Conservation (phyloP, 345 rosid genomes). For the Eucalyptus pauciflora region DNA sequence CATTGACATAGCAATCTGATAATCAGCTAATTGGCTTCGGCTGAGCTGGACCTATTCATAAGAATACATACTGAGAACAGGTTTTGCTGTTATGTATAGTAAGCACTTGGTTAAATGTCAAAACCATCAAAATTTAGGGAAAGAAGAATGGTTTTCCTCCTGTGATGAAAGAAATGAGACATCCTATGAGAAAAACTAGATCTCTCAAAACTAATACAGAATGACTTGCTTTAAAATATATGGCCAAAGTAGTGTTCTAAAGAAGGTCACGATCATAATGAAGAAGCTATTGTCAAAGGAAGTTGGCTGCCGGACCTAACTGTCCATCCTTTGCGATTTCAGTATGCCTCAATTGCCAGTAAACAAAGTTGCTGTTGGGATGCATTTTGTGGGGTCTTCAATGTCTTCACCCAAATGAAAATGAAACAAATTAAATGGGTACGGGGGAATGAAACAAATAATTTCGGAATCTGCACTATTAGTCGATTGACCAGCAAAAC, state of each 20-base stretch:
- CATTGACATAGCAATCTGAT: not conserved
- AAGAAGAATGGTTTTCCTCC: not conserved
- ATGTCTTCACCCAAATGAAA: slow-evolving; percentile 17
- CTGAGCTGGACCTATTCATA: not conserved
- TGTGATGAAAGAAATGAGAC: not conserved
- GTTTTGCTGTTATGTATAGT: not conserved
- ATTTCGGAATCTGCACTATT: not conserved
- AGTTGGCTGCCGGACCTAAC: slow-evolving; percentile 13
- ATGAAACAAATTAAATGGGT: not conserved
- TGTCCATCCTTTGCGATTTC: slow-evolving; percentile 51
- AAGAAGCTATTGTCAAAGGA: slow-evolving; percentile 7
- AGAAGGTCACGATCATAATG: not conserved
- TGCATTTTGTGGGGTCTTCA: slow-evolving; percentile 31
- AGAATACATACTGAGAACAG: not conserved
- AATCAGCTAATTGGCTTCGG: not conserved
- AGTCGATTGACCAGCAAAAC: not conserved
- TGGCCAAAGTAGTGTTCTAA: not conserved
- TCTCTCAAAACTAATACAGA: not conserved
- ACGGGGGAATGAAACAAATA: not conserved
- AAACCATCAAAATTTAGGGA: not conserved
- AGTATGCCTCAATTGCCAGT: slow-evolving; percentile 59
- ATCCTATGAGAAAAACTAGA: not conserved
- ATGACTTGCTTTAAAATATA: not conserved
- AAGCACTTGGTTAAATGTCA: not conserved
- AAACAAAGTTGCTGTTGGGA: slow-evolving; percentile 52